Conservation (phyloP, 2,329 filamentous ascomycete genomes). For the Xylariomycetidae sp. region DNA sequence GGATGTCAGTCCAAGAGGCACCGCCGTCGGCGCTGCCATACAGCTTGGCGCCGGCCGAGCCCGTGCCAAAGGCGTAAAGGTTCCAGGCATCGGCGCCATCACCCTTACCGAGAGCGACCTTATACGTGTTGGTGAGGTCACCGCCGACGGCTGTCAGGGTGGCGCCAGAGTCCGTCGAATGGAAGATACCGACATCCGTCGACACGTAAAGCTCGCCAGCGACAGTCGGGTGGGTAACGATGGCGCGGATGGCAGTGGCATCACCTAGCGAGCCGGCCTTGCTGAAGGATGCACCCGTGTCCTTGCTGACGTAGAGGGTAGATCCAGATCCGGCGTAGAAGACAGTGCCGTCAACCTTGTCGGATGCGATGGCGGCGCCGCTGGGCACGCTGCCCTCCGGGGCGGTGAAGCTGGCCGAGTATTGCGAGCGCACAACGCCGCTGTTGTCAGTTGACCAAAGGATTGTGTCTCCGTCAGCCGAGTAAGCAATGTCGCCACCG, state of each 20-base stretch:
- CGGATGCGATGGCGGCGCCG: conserved; percentile 44
- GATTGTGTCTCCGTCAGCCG: conserved; percentile 43
- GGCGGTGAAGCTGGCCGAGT: conserved; percentile 35
- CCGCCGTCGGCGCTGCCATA: conserved; percentile 40
- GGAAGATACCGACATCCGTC: conserved; percentile 48
- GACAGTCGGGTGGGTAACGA: conserved; percentile 49
- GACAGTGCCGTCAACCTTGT: conserved; percentile 45
- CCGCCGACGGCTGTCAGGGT: conserved; percentile 37
- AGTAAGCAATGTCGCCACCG: conserved; percentile 41
- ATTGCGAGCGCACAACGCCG: conserved; percentile 36
- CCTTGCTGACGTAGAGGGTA: conserved; percentile 45
- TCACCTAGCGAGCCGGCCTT: conserved; percentile 31
- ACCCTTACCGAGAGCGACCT: conserved; percentile 38
- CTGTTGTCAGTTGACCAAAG: conserved; percentile 38
- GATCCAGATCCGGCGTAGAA: conserved; percentile 45
- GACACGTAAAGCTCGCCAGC: conserved; percentile 57
- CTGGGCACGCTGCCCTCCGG: conserved; percentile 40
- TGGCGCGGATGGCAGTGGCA: conserved; percentile 40
- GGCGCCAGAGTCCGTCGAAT: conserved; percentile 44
- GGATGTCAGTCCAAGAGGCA: conserved; percentile 39
- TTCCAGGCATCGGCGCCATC: conserved; percentile 34
- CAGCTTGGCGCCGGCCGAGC: conserved; percentile 34
- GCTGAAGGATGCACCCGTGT: conserved; percentile 40
- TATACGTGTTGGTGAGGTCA: conserved; percentile 32
- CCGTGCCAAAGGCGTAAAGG: conserved; percentile 41